Conservation (phyloP, 1,284 basidiomycete genomes). For the Malassezia vespertilionis region DNA sequence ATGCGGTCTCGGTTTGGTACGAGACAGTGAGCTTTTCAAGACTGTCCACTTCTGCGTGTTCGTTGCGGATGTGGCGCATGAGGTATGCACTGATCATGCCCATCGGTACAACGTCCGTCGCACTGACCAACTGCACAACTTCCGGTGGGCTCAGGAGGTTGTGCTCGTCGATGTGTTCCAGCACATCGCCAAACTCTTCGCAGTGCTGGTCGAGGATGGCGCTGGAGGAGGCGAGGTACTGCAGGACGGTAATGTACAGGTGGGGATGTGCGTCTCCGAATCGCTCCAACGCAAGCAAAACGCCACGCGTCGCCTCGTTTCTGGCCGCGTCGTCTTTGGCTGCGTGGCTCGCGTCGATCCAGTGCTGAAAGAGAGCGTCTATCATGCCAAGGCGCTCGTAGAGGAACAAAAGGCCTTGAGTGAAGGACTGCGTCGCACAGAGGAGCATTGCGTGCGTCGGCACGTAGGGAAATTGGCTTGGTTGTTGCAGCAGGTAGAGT, state of each 20-base stretch:
- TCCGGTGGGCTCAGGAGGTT: constrained; percentile 74
- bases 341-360: constrained; percentile 54
- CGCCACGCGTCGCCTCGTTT: constrained; percentile 30
- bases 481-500: constrained; percentile 30
- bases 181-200: constrained; percentile 56
- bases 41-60: constrained; percentile 64
- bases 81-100: constrained; percentile 84
- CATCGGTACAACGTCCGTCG: constrained; percentile 75
- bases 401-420: constrained; percentile 69
- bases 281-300: constrained; percentile 59
- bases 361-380: constrained; percentile 83
- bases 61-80: constrained; percentile 62
- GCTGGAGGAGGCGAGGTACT: constrained; percentile 67
- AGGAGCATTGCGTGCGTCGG: constrained; percentile 81
- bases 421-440: constrained; percentile 72
- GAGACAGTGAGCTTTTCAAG: constrained; percentile 78
- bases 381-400: constrained; percentile 94
- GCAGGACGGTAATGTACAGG: constrained; percentile 76
- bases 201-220: constrained; percentile 59
- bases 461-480: constrained; percentile 62
- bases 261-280: constrained; percentile 65
- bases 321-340: constrained; percentile 49
- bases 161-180: constrained; percentile 67
- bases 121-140: constrained; percentile 74
- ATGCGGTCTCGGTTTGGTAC: constrained; percentile 71